Evolutionary conservation across 192 early-diverging fungal genomes (phyloP).

Genomic region (Chytriomyces sp.): DNA sequence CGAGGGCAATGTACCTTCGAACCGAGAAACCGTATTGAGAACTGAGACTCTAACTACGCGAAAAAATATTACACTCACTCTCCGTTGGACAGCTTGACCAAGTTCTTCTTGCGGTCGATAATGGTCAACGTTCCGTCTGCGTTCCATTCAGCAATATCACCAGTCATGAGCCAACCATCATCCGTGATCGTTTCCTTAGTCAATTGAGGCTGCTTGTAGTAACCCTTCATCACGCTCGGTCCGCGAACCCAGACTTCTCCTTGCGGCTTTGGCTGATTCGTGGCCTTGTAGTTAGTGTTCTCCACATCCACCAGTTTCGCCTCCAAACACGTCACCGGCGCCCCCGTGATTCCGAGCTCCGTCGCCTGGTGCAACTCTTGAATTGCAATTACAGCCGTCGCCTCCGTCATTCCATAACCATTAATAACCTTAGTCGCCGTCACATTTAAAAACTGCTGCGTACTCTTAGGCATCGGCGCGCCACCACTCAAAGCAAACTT

Average conservation of each 20-base stretch:
- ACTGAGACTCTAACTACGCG: background rate
- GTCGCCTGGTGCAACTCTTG: slow-evolving; percentile 33
- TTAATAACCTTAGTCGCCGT: slow-evolving; percentile 78
- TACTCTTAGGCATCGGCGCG: slow-evolving; percentile 82
- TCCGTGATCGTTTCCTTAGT: slow-evolving; percentile 68
- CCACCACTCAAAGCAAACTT: slow-evolving; percentile 83
- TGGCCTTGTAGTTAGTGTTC: slow-evolving; percentile 33
- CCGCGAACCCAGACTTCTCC: slow-evolving; percentile 89
- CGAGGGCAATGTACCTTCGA: slow-evolving; percentile 74
- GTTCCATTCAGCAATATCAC: slow-evolving; percentile 87
- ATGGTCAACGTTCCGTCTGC: slow-evolving; percentile 76
- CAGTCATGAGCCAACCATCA: slow-evolving; percentile 88
- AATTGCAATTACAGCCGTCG: slow-evolving; percentile 31
- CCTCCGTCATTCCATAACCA: slow-evolving; percentile 80
- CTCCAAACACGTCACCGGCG: slow-evolving; percentile 75
- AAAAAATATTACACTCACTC: slow-evolving; percentile 45
- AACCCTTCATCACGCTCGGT: slow-evolving; percentile 74
- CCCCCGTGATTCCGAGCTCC: slow-evolving; percentile 66
- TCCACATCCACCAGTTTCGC: slow-evolving; percentile 74
- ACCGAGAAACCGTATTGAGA: background rate
- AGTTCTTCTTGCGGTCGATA: slow-evolving; percentile 92
- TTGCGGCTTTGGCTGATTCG: slow-evolving; percentile 44
- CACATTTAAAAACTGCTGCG: slow-evolving; percentile 80
- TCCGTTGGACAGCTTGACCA: slow-evolving; percentile 89
- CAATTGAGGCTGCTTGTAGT: slow-evolving; percentile 71